Base-by-base conservation (phyloP, 441 rosid species). In the Eugenia klotzschiana region DNA sequence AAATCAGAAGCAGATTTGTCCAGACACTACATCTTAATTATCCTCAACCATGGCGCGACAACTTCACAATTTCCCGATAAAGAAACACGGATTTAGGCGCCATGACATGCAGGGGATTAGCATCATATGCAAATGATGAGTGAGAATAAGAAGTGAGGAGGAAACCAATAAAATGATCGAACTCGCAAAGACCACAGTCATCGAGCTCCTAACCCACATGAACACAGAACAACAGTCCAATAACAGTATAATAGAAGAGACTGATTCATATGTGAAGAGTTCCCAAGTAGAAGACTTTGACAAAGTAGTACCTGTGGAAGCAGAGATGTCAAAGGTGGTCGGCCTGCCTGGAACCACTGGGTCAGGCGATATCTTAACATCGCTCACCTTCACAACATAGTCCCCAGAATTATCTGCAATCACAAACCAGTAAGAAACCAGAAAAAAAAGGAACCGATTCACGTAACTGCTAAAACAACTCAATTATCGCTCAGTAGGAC, bases 291-390 rank as follows among this genome's bases (percentile, higher is more conserved):
- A 23, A 46, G 50, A 51, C 26, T 20, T 13, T 26, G 3, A 51
- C 46, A 37, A 80, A 26, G 69, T 80, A 37, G 79, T 88, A 92
- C 94, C 91, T 8, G 92, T 86, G 58, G 89, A 86, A 83, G 91
- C 90, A 18, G 86, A 88, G 82, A 92, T 88, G 40, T 82, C 86
- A 64, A 92, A 91, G 80, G 89, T 87, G 58, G 93, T 92, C 11
- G 90, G 89, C 60, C 84, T 41, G 72, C 93, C 92, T 27, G 87
- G 41, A 25, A 83, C 85, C 73, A 89, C 92, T 8, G 92, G 93
- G 50, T 87, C 79, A 11, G 94, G 93, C 6, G 88, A 83, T 84
- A 92, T 90, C 77, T 85, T 80, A 27, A 90, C 88, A 64, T 84
- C 89, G 16, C 69, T 13, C n/a, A 90, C 88, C 84, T 86, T 87